Conservation (phyloP, 148 eudicot genomes). For the Vaccinium vitisidaea region DNA sequence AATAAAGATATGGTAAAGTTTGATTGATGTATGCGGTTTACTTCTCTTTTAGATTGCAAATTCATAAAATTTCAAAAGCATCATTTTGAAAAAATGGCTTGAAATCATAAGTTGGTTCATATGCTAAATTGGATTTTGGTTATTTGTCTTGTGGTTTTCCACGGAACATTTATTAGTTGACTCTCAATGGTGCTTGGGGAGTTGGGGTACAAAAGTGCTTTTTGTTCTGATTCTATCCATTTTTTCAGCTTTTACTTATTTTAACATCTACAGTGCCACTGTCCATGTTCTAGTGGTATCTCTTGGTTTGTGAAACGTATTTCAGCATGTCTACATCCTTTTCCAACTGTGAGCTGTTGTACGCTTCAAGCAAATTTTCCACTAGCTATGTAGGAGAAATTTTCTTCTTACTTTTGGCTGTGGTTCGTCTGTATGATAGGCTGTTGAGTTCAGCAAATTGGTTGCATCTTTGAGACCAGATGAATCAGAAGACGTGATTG, state of each 20-base stretch:
- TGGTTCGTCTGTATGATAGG: slow-evolving; percentile 38
- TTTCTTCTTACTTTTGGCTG: background rate
- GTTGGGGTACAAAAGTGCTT: background rate
- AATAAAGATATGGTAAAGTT: background rate
- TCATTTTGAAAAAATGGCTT: background rate
- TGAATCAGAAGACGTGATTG: slow-evolving; percentile 87
- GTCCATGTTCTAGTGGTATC: background rate
- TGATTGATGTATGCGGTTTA: background rate
- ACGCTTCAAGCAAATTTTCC: background rate
- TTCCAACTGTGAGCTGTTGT: background rate
- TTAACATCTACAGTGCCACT: background rate
- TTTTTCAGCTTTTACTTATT: background rate
- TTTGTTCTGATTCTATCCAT: background rate
- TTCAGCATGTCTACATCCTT: background rate
- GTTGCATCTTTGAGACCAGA: slow-evolving; percentile 83
- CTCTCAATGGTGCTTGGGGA: background rate
- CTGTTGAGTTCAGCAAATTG: slow-evolving; percentile 91
- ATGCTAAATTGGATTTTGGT: too few relatives aligned
- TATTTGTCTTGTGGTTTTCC: background rate
- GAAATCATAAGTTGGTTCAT: background rate
- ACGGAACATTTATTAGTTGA: background rate
- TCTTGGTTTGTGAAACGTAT: background rate
- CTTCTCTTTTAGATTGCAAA: background rate
- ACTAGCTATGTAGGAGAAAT: slow-evolving; percentile 4
- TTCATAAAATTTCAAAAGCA: background rate